These are phyloP conservation scores for Cronartium ribicola DNA, from an alignment of 1,284 basidiomycete genomes.

Conservation along the genomic window DNA sequence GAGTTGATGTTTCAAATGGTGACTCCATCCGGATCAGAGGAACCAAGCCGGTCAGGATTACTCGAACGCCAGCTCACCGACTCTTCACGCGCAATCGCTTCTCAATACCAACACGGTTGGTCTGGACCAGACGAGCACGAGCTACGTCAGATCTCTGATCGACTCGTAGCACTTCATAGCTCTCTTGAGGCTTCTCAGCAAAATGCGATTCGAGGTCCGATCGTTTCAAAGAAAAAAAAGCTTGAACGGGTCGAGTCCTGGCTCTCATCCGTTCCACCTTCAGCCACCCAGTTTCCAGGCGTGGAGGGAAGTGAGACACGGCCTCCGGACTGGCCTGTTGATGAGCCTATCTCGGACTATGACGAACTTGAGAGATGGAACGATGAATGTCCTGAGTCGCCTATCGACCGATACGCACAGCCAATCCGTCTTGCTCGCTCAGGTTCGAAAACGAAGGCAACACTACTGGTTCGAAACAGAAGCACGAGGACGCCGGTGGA, in stretches of 20 bases:
- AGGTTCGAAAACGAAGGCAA: neutral
- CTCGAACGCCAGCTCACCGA: neutral
- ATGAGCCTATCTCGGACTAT: neutral
- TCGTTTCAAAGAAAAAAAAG: neutral
- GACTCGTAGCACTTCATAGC: conserved; percentile 27
- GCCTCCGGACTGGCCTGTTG: neutral
- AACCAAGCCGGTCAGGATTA: neutral
- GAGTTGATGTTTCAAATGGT: conserved; percentile 39
- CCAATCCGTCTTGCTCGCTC: neutral
- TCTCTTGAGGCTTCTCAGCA: conserved; percentile 19
- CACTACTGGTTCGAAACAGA: neutral
- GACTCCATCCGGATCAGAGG: neutral
- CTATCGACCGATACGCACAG: conserved; percentile 13
- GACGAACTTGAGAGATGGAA: neutral
- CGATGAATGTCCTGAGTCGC: conserved; percentile 27
- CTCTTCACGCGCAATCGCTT: too few relatives aligned
- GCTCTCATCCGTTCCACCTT: conserved; percentile 22
- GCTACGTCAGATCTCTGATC: conserved; percentile 29
- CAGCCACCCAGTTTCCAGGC: neutral
- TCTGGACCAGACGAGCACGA: conserved; percentile 26
- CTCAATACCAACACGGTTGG: too few relatives aligned
- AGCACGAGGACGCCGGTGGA: neutral
- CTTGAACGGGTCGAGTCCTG: conserved; percentile 23
- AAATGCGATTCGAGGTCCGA: neutral
- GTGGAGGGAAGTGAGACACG: neutral